Base-by-base conservation (phyloP, 352 stramenopile genomes). In the Pythium aquatile region DNA sequence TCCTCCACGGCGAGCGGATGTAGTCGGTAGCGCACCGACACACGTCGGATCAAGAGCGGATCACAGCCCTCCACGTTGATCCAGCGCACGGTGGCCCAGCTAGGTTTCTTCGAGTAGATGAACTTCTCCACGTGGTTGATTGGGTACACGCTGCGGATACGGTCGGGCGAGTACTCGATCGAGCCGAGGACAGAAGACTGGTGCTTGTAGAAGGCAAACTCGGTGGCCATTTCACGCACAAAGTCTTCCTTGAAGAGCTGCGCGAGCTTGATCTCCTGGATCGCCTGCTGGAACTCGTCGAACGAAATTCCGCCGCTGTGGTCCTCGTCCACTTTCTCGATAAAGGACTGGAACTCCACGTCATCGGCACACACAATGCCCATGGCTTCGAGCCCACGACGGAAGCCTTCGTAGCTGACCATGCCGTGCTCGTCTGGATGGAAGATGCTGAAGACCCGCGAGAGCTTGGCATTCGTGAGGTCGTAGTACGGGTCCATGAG, bases 241-340 rank as follows among this genome's bases (percentile, higher is more conserved):
- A 88, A 85, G 17, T 80, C 73, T 6, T 77, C 72, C 51, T 75
- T 87, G 56, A 96, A 94, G 55, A 96, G 79, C 47, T 96, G 85
- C 17, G 87, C 87, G 42, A 96, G 61, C 68, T 96, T 96, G 62
- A 96, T 91, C 67, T 93, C 87, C 47, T 96, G 88, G 29, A 96
- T 86, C n/a, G 84, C 85, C 40, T 88, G 83, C 56, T 91, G 71
- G 70, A 96, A 96, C 57, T 96, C 87, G 26, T 88, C 75, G 68
- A 88, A 93, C 44, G 85, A 86, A 64, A 96, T 96, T 30, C 83
- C 79, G 26, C 85, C 85, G 71, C 88, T 93, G 52, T 83, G 72
- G 55, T 96, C 85, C 56, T 91, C 77, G 62, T 96, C 86, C 9
- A 95, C 75, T 57, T 93, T 87, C 0, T 75, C 49, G 29, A 95